Evolutionary conservation across 495 filamentous ascomycete species (phyloP).

Genomic region (Penicillium atrosanguineum): DNA sequence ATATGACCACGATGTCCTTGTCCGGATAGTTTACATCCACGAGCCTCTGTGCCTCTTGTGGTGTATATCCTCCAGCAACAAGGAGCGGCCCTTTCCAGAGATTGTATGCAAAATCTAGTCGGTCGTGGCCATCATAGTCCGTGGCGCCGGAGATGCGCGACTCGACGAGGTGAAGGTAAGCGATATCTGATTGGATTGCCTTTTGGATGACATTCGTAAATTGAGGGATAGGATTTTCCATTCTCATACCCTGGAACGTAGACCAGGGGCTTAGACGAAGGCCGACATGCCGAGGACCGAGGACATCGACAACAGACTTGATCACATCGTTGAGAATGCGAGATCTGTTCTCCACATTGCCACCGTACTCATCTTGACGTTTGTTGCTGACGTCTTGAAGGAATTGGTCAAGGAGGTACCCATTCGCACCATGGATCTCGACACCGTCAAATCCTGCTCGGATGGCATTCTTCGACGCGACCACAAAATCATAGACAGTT

Average conservation of each 20-base stretch:
- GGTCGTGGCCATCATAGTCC: slow-evolving; percentile 36
- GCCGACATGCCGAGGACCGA: slow-evolving; percentile 57
- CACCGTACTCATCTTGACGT: slow-evolving; percentile 66
- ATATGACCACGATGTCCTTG: slow-evolving; percentile 49
- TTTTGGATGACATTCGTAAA: slow-evolving; percentile 52
- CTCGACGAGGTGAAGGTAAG: slow-evolving; percentile 64
- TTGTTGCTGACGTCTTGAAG: slow-evolving; percentile 58
- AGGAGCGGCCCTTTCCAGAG: slow-evolving; percentile 40
- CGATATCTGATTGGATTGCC: slow-evolving; percentile 49
- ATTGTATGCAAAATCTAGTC: slow-evolving; percentile 45
- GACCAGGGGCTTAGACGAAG: slow-evolving; percentile 62
- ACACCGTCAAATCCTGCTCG: slow-evolving; percentile 74
- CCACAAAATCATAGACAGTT: slow-evolving; percentile 54
- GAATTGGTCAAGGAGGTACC: slow-evolving; percentile 76
- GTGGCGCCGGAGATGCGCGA: slow-evolving; percentile 38
- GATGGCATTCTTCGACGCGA: slow-evolving; percentile 61
- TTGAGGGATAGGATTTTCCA: slow-evolving; percentile 58
- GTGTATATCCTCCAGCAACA: slow-evolving; percentile 55
- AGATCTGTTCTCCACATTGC: slow-evolving; percentile 61
- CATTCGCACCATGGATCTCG: slow-evolving; percentile 73
- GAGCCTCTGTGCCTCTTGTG: slow-evolving; percentile 39
- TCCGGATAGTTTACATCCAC: slow-evolving; percentile 50
- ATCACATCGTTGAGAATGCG: slow-evolving; percentile 59
- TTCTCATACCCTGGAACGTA: slow-evolving; percentile 62
- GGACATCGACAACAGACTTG: slow-evolving; percentile 54